A percentile compares a stretch with the other conserved stretches of the same genome.
These are phyloP conservation scores for Scedosporium dehoogii DNA, from an alignment of 2,329 filamentous ascomycete species.

Conservation along the genomic window DNA sequence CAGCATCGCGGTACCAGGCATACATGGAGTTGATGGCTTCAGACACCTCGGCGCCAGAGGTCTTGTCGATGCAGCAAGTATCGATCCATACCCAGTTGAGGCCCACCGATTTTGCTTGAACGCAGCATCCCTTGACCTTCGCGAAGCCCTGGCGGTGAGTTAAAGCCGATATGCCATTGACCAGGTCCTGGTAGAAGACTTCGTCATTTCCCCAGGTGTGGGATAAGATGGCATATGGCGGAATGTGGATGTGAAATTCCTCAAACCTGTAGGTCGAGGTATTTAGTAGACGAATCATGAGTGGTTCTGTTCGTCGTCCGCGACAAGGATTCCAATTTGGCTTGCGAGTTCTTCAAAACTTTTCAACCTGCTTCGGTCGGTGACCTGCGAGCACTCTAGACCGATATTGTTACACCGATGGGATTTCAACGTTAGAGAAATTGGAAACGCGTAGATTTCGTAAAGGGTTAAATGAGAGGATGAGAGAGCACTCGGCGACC, in stretches of 20 bases:
- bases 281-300: conserved; percentile 7
- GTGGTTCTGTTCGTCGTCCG: not conserved
- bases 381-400: too few relatives aligned
- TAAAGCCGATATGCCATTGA: conserved; percentile 5
- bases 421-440: too few relatives aligned
- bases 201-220: conserved; percentile 21
- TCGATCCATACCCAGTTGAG: conserved; percentile 19
- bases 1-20: conserved; percentile 15
- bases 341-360: too few relatives aligned
- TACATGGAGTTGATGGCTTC: conserved; percentile 19
- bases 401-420: too few relatives aligned
- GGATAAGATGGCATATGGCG: conserved; percentile 21
- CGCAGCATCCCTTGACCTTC: conserved; percentile 14
- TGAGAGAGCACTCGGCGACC: too few relatives aligned
- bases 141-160: conserved; percentile 7
- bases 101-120: conserved; percentile 12
- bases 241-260: conserved; percentile 13
- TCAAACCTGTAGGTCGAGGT: conserved; percentile 1
- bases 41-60: conserved; percentile 15
- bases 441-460: too few relatives aligned
- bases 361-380: too few relatives aligned
- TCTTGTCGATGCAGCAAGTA: conserved; percentile 20
- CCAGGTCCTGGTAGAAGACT: conserved; percentile 15
- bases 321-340: too few relatives aligned
- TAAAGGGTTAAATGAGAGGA: not conserved